A percentile compares a stretch with the other conserved stretches of the same genome.
These are phyloP conservation scores for Musa balbisiana DNA, from an alignment of 202 grass and related monocot species.

Conservation along the genomic window DNA sequence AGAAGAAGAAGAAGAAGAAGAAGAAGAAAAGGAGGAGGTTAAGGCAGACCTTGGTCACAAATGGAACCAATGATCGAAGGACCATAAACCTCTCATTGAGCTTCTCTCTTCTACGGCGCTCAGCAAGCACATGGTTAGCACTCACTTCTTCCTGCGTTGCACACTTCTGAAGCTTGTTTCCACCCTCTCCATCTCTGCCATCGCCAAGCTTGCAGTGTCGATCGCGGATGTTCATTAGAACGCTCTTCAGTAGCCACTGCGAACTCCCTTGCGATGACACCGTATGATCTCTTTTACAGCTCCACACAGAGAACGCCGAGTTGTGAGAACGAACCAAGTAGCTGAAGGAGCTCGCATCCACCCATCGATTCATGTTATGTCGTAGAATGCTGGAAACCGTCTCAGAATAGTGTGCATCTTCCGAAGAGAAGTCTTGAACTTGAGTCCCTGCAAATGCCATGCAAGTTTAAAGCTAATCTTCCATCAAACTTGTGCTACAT, in stretches of 20 bases:
- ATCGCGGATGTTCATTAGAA: slow-evolving; percentile 28
- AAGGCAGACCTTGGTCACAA: slow-evolving; percentile 75
- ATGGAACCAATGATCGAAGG: slow-evolving; percentile 72
- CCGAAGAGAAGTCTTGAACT: slow-evolving; percentile 44
- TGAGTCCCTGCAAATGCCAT: slow-evolving; percentile 19
- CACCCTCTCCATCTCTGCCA: slow-evolving; percentile 33
- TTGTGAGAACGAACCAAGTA: slow-evolving; percentile 26
- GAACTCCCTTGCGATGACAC: neutral
- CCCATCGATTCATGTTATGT: slow-evolving; percentile 21
- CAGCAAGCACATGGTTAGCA: slow-evolving; percentile 69
- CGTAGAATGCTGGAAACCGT: slow-evolving; percentile 52
- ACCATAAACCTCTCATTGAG: slow-evolving; percentile 77
- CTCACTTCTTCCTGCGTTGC: slow-evolving; percentile 37
- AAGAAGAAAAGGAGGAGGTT: too few relatives aligned
- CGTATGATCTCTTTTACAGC: slow-evolving; percentile 4
- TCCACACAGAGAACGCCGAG: slow-evolving; percentile 65
- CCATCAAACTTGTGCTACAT: too few relatives aligned
- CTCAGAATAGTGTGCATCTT: slow-evolving; percentile 60
- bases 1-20: too few relatives aligned
- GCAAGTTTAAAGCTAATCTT: too few relatives aligned
- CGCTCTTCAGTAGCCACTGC: slow-evolving; percentile 52
- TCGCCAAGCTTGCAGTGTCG: slow-evolving; percentile 20
- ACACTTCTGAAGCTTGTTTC: slow-evolving; percentile 19
- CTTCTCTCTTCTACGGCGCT: slow-evolving; percentile 70
- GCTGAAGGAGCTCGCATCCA: slow-evolving; percentile 13